These are phyloP conservation scores for Curvularia sp. DNA, from an alignment of 2,329 filamentous ascomycete genomes.

Conservation along the genomic window DNA sequence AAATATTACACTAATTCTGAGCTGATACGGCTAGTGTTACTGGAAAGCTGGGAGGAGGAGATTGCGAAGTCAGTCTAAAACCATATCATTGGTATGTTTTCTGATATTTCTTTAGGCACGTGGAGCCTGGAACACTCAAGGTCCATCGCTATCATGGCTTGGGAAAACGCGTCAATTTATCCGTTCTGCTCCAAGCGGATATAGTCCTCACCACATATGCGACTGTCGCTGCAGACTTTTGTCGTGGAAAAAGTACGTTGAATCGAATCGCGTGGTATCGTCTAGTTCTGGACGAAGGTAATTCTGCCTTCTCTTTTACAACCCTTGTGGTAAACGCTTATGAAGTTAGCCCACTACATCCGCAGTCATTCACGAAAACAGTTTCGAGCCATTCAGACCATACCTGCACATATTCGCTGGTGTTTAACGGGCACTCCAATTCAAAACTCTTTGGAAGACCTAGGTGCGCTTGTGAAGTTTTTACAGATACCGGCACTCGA, in stretches of 20 bases:
- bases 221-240: constrained; percentile 28
- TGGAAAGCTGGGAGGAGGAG: constrained; percentile 5
- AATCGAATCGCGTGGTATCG: constrained; percentile 38
- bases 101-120: background rate
- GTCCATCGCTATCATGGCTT: constrained; percentile 29
- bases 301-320: accelerated
- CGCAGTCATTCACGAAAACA: constrained; percentile 57
- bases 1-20: constrained; percentile 29
- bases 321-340: background rate
- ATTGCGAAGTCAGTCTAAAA: background rate
- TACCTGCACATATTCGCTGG: constrained; percentile 57
- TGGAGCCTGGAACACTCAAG: background rate
- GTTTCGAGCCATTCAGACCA: constrained; percentile 52
- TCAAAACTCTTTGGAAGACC: constrained; percentile 61
- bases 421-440: constrained; percentile 53
- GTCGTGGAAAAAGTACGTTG: constrained; percentile 16
- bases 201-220: constrained; percentile 44
- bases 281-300: constrained; percentile 42
- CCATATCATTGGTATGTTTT: background rate
- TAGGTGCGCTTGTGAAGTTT: constrained; percentile 61
- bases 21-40: background rate
- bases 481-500: constrained; percentile 54
- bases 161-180: background rate
- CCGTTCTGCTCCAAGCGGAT: constrained; percentile 12
- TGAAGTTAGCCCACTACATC: constrained; percentile 57